Conservation (phyloP, 2,329 filamentous ascomycete species). For the Ophiostoma fasciatum region DNA sequence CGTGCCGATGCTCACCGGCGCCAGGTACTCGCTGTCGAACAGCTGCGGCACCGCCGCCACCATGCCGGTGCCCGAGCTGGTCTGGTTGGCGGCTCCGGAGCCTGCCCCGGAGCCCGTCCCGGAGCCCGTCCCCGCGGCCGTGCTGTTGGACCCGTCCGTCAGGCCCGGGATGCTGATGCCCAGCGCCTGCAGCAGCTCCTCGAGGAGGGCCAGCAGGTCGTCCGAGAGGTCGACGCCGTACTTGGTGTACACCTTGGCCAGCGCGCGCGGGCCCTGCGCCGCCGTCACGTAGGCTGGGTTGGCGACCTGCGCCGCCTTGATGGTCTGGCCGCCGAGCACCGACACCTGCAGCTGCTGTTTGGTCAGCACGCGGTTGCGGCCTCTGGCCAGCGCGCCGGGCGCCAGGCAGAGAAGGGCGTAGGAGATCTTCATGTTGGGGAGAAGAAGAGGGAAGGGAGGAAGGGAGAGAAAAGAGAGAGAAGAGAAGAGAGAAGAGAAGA, state of each 20-base stretch:
- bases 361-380: neutral
- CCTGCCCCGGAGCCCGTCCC: neutral
- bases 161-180: neutral
- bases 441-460: too few relatives aligned
- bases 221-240: constrained; percentile 6
- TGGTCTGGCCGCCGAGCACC: constrained; percentile 24
- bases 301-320: constrained; percentile 23
- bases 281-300: constrained; percentile 23
- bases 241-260: constrained; percentile 21
- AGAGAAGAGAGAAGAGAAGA: neutral
- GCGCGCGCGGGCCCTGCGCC: constrained; percentile 17
- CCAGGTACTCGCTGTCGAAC: constrained; percentile 35
- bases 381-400: constrained; percentile 12
- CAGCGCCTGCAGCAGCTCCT: constrained; percentile 8
- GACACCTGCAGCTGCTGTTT: constrained; percentile 18
- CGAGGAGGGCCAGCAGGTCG: constrained; percentile 14
- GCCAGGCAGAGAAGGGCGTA: constrained; percentile 11
- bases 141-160: neutral
- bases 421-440: constrained; percentile 4
- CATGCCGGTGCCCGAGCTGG: constrained; percentile 13
- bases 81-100: neutral
- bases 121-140: neutral
- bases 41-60: constrained; percentile 29
- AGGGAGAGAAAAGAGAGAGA: neutral
- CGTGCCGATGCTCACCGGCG: constrained; percentile 44